Evolutionary conservation across 2,329 filamentous ascomycete species (phyloP).

Genomic region (Aureobasidium sp.): DNA sequence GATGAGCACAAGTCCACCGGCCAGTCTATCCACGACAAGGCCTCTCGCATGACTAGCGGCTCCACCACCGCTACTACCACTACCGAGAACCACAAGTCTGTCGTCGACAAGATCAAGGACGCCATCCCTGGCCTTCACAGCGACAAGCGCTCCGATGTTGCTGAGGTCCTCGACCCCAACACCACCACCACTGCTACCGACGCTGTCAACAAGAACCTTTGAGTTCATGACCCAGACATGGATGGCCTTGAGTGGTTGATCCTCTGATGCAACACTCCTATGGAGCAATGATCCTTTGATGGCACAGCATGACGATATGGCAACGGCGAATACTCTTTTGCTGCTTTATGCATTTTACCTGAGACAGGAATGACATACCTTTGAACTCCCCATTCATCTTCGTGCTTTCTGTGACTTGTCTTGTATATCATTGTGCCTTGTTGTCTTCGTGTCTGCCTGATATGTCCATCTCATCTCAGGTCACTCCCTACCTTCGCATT

Average conservation of each 20-base stretch:
- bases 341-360: not conserved
- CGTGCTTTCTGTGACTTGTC: not conserved
- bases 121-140: slow-evolving; percentile 2
- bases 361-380: not conserved
- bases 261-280: not conserved
- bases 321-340: not conserved
- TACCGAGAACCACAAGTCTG: not conserved
- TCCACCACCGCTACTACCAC: not conserved
- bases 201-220: slow-evolving; percentile 5
- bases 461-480: too few relatives aligned
- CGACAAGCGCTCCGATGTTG: slow-evolving; percentile 1
- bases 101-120: slow-evolving; percentile 7
- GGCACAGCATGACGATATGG: slow-evolving; percentile 1
- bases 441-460: too few relatives aligned
- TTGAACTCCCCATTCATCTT: not conserved
- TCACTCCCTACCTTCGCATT: too few relatives aligned
- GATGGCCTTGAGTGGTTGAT: not conserved
- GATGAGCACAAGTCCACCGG: slow-evolving; percentile 5
- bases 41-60: not conserved
- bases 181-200: not conserved
- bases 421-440: too few relatives aligned
- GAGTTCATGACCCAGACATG: not conserved
- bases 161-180: slow-evolving; percentile 1
- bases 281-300: not conserved
- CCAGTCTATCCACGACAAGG: slow-evolving; percentile 7